A percentile compares a stretch with the other conserved stretches of the same genome.
phyloP scores from a whole-genome alignment of 352 stramenopile genomes.

The Phytophthora agathidicida region DNA sequence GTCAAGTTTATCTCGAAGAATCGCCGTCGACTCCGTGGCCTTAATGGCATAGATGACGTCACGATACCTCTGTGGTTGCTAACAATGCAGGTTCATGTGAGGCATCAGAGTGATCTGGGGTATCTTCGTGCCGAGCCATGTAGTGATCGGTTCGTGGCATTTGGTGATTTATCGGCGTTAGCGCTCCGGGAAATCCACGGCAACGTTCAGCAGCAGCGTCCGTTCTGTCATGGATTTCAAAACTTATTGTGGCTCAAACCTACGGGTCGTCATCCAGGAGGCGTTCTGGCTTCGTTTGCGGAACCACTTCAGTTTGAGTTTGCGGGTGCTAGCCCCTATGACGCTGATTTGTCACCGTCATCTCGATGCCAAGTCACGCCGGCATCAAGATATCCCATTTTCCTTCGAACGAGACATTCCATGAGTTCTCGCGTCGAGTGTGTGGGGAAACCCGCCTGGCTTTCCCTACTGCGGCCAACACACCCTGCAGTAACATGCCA shows the following conservation, averaged over 20 bases:
- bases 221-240: conserved; percentile 44
- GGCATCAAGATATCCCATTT: too few species aligned
- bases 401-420: too few species aligned
- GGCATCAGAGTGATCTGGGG: conserved; percentile 33
- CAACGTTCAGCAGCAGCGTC: conserved; percentile 24
- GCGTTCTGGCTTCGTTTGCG: background rate
- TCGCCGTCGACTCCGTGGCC: conserved; percentile 14
- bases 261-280: too few species aligned
- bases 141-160: conserved; percentile 34
- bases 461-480: too few species aligned
- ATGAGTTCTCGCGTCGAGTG: too few species aligned
- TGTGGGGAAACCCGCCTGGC: too few species aligned
- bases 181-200: conserved; percentile 47
- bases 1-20: conserved; percentile 49
- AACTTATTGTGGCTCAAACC: conserved; percentile 29
- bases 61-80: conserved; percentile 63
- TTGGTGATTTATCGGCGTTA: conserved; percentile 42
- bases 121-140: conserved; percentile 41
- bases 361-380: too few species aligned
- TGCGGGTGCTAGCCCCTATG: too few species aligned
- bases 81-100: conserved; percentile 45
- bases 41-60: conserved; percentile 61
- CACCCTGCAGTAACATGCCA: too few species aligned
- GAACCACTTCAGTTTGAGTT: background rate
- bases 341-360: too few species aligned